Base-by-base conservation (phyloP, 2,329 filamentous ascomycete genomes). In the Diatrype stigma region DNA sequence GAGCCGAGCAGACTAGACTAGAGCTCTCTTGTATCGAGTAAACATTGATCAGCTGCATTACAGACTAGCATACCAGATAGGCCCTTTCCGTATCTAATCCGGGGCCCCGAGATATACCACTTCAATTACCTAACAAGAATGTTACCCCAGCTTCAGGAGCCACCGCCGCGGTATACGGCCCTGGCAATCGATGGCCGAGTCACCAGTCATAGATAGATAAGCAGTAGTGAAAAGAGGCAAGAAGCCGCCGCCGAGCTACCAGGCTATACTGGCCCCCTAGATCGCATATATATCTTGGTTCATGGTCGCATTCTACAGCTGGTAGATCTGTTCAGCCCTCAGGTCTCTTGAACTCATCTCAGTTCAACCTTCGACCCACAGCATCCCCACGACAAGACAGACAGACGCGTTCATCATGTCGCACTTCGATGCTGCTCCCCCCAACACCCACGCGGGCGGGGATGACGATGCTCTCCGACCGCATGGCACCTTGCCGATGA, bases 401-500 rank as follows among this genome's bases (percentile, higher is more conserved):
- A 28, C 30, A 49, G 37, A 22, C 16, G n/a, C 28, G 26, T 19
- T 26, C 42, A 48, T 34, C 11, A 62, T 62, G 60, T 58, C 60
- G 22, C 52, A 58, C 17, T 57, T 61, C 44, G 60, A 63, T 37
- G 50, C 59, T n/a, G 58, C 59, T 48, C 58, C 57, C 5, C 59
- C 59, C 7, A 61, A 60, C 40, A 60, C 60, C 40, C 49, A 60
- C 48, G 56, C 58, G 4, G 60, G 59, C 21, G 60, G 59, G 10
- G 44, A 60, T 42, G 60, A 58, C 37, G 54, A 63, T 46, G 60
- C 53, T 16, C 55, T 58, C 21, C 54, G 56, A 34, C 51, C 51
- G 22, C 51, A 56, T 42, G 56, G 59, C 32, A 51, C 53, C 16
- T 50, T 60, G 30, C 54, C 54, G 12, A 58, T 58, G 56, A 55